Evolutionary conservation across 805 yeast genomes (phyloP).

Genomic region (Kluyveromyces nonfermentans): DNA sequence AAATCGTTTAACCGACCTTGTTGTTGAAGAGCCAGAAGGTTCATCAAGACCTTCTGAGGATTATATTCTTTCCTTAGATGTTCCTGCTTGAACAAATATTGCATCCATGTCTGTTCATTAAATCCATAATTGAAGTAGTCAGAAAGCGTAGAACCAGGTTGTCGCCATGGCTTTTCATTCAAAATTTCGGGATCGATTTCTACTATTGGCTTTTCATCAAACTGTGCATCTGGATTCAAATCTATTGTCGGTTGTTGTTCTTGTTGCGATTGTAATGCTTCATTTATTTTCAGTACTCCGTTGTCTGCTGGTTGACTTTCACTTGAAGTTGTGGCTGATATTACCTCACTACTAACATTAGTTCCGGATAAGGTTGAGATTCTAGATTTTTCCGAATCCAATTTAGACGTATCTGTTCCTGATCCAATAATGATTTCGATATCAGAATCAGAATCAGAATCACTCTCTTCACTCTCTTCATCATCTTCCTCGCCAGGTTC

Average conservation of each 20-base stretch:
- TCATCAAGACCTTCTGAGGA: constrained; percentile 69
- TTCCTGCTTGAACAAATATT: constrained; percentile 84
- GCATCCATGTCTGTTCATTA: constrained; percentile 93
- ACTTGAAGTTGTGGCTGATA: constrained; percentile 13
- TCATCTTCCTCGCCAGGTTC: constrained; percentile 38
- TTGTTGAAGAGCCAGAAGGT: constrained; percentile 29
- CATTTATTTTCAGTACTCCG: not conserved
- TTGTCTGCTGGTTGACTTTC: not conserved
- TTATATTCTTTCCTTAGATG: constrained; percentile 69
- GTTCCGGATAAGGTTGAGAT: constrained; percentile 7
- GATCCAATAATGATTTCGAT: constrained; percentile 74
- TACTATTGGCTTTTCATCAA: constrained; percentile 76
- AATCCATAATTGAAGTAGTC: constrained; percentile 96
- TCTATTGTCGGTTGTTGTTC: constrained; percentile 28
- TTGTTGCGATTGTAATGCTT: constrained; percentile 10
- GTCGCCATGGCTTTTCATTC: constrained; percentile 96
- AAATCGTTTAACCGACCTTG: constrained; percentile 36
- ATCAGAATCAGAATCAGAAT: constrained; percentile 48
- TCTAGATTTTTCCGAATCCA: constrained; percentile 17
- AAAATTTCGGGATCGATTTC: constrained; percentile 69
- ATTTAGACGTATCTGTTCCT: constrained; percentile 22
- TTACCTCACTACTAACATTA: constrained; percentile 7
- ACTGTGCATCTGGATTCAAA: constrained; percentile 26
- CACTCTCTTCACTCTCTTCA: constrained; percentile 41
- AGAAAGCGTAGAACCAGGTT: constrained; percentile 90